Base-by-base conservation (phyloP, 2,329 filamentous ascomycete genomes). In the Xylaria multiplex region DNA sequence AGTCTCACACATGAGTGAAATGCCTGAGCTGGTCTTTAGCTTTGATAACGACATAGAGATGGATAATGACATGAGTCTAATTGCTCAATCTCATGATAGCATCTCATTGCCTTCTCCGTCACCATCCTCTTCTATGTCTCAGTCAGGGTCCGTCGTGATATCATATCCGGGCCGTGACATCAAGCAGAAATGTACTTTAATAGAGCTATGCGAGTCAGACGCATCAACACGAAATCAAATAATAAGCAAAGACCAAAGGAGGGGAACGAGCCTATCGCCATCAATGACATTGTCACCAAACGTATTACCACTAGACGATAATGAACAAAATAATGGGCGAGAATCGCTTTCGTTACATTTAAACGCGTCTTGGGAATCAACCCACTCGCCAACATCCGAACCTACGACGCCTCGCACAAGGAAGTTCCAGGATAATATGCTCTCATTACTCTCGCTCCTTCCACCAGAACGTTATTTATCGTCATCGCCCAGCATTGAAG, bases 391-490 rank as follows among this genome's bases (percentile, higher is more conserved):
- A 11, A 30, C 24, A 2, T 50, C 62, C 0, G 63, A 62, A 30
- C 30, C 52, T 48, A 43, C 30, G 24, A 65, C 63, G 32, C 63
- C 58, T 5, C 46, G 45, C 7, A 53, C 63, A 8, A 52, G 16
- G 6, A 52, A 14, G 8, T 62, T 65, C 42, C 49, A 42, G 9
- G 46, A 46, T 16, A 42, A 19, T 16, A 57, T 65, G 52, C 53
- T 62, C 22, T 50, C 56, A 3, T 9, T 50, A 43, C 50, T 65
- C 27, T 57, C 57, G 27, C 63, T 65, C 6, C 52, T 65, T 9
- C 63, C 63, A 8, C 37, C 32, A 8, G 58, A 27, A 6, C 52
- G 63, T 2, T 62, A 62, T 58, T 8, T 32, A 4, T 65, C 62
- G 24, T 57, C 62, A 27, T 30, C 56, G 14, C 35, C 56, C n/a